A percentile compares a stretch with the other conserved stretches of the same genome.
Evolutionary conservation across 805 yeast genomes (phyloP).

Genomic region (Candida ortonii): DNA sequence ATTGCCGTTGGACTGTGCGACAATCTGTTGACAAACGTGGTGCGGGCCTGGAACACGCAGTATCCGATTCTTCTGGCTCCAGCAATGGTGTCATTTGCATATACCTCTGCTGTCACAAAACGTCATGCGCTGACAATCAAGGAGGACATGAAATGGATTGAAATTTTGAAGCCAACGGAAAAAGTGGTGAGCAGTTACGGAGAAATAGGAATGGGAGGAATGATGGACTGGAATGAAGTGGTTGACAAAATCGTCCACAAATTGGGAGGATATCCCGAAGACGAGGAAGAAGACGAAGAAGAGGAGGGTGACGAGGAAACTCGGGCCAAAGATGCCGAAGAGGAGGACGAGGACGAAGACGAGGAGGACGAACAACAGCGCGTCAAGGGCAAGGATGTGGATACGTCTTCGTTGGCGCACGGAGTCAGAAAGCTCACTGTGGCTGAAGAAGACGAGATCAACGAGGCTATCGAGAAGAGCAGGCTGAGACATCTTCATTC

Average conservation of each 20-base stretch:
- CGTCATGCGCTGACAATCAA: conserved; percentile 50
- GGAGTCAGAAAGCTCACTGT: conserved; percentile 29
- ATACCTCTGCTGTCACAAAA: conserved; percentile 53
- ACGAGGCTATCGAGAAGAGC: conserved; percentile 13
- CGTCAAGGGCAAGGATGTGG: conserved; percentile 12
- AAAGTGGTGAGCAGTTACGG: conserved; percentile 54
- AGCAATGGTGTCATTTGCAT: conserved; percentile 60
- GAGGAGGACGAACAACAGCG: conserved; percentile 25
- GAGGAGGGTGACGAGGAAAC: conserved; percentile 36
- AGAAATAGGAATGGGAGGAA: conserved; percentile 65
- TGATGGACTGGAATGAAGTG: conserved; percentile 66
- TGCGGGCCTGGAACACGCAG: conserved; percentile 60
- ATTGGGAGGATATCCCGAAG: conserved; percentile 50
- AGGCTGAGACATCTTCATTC: conserved; percentile 3
- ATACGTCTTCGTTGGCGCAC: conserved; percentile 17
- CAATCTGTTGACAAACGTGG: conserved; percentile 54
- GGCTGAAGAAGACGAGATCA: conserved; percentile 32
- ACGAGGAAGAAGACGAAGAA: conserved; percentile 52
- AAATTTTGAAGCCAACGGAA: conserved; percentile 56
- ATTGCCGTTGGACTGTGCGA: conserved; percentile 58
- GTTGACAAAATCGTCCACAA: conserved; percentile 53
- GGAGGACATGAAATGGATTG: conserved; percentile 66
- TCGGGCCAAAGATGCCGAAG: conserved; percentile 26
- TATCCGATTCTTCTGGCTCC: conserved; percentile 58
- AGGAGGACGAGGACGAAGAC: conserved; percentile 29